A percentile compares a stretch with the other conserved stretches of the same genome.
phyloP scores from a whole-genome alignment of 2,329 filamentous ascomycete species.

The Cordyceps pruinosa region DNA sequence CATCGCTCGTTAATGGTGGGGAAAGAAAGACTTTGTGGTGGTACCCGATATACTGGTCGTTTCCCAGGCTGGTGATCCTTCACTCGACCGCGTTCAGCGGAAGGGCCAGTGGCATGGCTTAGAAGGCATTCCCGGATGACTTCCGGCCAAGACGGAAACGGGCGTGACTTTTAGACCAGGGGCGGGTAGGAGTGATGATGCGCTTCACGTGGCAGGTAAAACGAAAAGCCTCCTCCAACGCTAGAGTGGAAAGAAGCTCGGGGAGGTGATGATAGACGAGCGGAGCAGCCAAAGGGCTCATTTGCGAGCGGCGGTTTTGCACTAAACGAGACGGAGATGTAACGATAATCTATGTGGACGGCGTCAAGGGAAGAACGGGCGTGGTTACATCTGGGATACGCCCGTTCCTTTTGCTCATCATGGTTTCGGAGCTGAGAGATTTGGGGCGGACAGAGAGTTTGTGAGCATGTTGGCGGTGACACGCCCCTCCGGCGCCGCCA shows the following conservation, averaged over 20 bases:
- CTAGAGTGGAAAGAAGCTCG: background rate
- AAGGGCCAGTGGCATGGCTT: background rate
- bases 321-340: background rate
- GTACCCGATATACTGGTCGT: no score
- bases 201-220: background rate
- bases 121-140: background rate
- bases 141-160: background rate
- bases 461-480: background rate
- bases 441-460: background rate
- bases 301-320: background rate
- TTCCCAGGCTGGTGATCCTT: no score
- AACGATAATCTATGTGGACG: background rate
- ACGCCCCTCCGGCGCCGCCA: background rate
- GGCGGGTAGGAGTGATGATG: background rate
- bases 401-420: no score
- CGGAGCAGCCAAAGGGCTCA: background rate
- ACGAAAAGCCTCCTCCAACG: background rate
- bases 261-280: background rate
- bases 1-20: no score
- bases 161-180: background rate
- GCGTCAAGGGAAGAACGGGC: no score
- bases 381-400: background rate
- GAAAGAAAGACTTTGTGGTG: no score
- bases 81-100: background rate
- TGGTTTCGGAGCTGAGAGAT: background rate